A percentile compares a stretch with the other conserved stretches of the same genome.
phyloP scores from a whole-genome alignment of 2,329 filamentous ascomycete genomes.

The Stachybotrys chlorohalonatus region DNA sequence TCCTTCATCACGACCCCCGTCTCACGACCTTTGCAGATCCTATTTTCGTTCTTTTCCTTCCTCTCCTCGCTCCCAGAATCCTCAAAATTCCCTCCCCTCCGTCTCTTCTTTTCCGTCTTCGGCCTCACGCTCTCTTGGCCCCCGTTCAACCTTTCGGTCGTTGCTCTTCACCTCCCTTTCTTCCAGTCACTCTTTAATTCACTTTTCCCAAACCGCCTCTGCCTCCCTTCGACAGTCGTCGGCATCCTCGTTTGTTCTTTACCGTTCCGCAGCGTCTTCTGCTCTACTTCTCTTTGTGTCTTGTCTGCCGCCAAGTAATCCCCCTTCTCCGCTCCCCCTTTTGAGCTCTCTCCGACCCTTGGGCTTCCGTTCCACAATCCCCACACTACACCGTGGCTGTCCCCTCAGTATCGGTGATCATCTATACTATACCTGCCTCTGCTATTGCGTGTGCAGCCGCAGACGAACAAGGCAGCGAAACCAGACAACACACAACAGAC shows the following conservation, averaged over 20 bases:
- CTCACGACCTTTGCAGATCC: not conserved
- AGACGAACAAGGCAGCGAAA: not conserved
- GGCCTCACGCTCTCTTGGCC: not conserved
- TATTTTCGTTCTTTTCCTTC: constrained; percentile 1
- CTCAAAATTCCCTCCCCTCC: not conserved
- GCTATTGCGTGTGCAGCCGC: not conserved
- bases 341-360: not conserved
- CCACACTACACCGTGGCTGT: not conserved
- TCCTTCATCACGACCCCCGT: not conserved
- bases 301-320: not conserved
- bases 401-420: not conserved
- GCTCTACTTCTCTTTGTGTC: not conserved
- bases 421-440: not conserved
- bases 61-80: not conserved
- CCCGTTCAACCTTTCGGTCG: not conserved
- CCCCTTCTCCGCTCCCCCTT: not conserved
- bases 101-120: constrained; percentile 1
- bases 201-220: not conserved
- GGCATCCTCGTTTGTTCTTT: not conserved
- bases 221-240: not conserved
- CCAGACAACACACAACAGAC: not conserved
- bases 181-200: not conserved
- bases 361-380: not conserved
- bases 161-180: not conserved
- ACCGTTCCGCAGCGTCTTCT: not conserved